Percentiles rank a stretch among this genome's conserved stretches.
These are phyloP conservation scores for Calonectria multiphialidica DNA, from an alignment of 2,329 filamentous ascomycete species.

Conservation along the genomic window DNA sequence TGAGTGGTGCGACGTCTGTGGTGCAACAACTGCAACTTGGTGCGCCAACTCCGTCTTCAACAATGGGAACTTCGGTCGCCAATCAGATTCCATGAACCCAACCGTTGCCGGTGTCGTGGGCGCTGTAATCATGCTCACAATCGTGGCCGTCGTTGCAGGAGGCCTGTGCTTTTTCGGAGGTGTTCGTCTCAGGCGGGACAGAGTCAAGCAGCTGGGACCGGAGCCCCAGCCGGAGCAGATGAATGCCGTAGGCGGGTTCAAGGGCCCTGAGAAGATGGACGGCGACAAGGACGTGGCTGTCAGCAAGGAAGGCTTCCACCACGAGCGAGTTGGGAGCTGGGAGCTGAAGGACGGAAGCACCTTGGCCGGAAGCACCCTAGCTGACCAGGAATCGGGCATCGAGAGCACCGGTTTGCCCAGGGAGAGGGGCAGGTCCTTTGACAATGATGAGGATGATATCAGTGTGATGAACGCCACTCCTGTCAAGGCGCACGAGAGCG, in stretches of 20 bases:
- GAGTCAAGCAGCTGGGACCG: background rate
- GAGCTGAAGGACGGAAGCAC: constrained; percentile 51
- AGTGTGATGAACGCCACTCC: constrained; percentile 52
- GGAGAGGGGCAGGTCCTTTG: constrained; percentile 34
- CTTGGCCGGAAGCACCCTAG: constrained; percentile 23
- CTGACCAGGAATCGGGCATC: constrained; percentile 33
- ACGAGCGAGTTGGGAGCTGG: constrained; percentile 64
- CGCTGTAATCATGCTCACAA: constrained; percentile 53
- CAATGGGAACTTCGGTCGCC: background rate
- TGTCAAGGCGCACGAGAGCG: constrained; percentile 53
- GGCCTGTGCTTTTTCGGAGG: constrained; percentile 50
- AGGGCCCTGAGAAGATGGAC: constrained; percentile 58
- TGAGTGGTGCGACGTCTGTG: constrained; percentile 61
- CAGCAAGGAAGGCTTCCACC: constrained; percentile 52
- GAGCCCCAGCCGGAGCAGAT: background rate
- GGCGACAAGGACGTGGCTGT: constrained; percentile 58
- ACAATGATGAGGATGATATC: constrained; percentile 47
- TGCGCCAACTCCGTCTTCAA: constrained; percentile 42
- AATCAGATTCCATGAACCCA: constrained; percentile 44
- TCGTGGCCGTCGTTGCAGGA: constrained; percentile 49
- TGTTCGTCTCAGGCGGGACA: constrained; percentile 45
- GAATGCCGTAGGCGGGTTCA: constrained; percentile 54
- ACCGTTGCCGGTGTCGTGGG: constrained; percentile 61
- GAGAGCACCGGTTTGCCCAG: constrained; percentile 39
- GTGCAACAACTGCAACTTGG: constrained; percentile 49